Evolutionary conservation across 495 filamentous ascomycete species (phyloP), one percentile per base, ranked within the genome.

Genomic region (Talaromyces nanjingensis): DNA sequence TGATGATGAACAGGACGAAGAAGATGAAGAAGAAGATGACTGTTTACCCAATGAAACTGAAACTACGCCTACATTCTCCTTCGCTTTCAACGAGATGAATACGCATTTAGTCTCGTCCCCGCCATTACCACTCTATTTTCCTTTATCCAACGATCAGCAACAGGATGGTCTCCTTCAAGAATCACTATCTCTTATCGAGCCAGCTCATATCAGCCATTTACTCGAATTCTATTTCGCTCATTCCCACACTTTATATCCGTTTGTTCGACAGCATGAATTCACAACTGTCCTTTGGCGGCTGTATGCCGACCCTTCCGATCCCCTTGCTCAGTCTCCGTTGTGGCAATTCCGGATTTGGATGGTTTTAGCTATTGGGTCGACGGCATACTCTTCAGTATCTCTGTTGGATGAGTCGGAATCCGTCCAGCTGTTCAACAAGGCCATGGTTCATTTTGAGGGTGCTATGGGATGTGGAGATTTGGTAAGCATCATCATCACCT

Each of bases 141-240:
- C 68, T 45, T 14, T 59, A 20, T 59, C 33, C 9, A 20, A 33
- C 31, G 29, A 59, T 20, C 27, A 34, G n/a, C 18, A 20, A 20
- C 18, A 33, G 33, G 33, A 22, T 18, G 31, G 18, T 37, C 33
- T 39, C n/a, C 16, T 56, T 56, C 24, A 25, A 12, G 54, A 59
- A 34, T n/a, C 9, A 11, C 55, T 75, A 11, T 24, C 57, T 4
- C 56, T 70, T 8, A 60, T 72, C 8, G 67, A 72, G 12, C 63
- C 68, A 29, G 16, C 70, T n/a, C 70, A 72, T 29, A 70, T 72
- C n/a, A 67, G 56, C 22, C 66, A 71, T 27, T 52, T 78, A 31
- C 60, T 74, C 1, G 68, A 72, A 16, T 78, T 78, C 57, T 78
- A 78, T 52, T 78, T 78, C 55, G 76, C 74, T 6, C 76, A 78